Base-by-base conservation (phyloP, 2,329 filamentous ascomycete species). In the Claviceps spartinae region DNA sequence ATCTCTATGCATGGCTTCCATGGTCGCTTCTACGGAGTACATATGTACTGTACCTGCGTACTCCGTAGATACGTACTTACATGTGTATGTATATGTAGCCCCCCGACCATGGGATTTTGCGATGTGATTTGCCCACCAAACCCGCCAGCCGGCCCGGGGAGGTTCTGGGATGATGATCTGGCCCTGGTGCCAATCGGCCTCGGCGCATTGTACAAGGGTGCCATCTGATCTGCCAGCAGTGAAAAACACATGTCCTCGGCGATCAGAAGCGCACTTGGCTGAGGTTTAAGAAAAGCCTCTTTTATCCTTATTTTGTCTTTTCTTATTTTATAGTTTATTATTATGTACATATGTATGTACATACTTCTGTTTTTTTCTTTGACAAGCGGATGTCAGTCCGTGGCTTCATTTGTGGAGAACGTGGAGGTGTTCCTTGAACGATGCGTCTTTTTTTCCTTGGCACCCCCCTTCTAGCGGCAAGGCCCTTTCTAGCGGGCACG, bases 391-490 rank as follows among this genome's bases (percentile, higher is more conserved):
- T 11, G 30, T 11, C 9, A 30, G 26, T 30, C 26, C 9, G 14
- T 43, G 20, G 41, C 20, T 24, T 24, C 18, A 13, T 47, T 43
- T 26, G 51, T 55, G 52, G 54, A 52, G 40, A 42, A 50, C 43
- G 22, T 42, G 37, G 9, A 47, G 38, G 30, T 40, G 30, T 34
- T 34, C 30, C 14, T 22, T 44, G 38, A 41, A 53, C 43, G 41
- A 30, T 53, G 54, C 52, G 54, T 43, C 46, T 52, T 54, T 55
- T 55, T 49, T 41, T 43, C 49, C 18, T 49, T 34, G 18, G 11
- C 4, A 5, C 38, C 24, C 30, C 30, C 43, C 18, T 47, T 51
- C 41, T 51, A 24, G 47, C 42, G 41, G 41, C 38, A 20, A 24
- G 42, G 26, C 43, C 26, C 26, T 30, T 53, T 48, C 34, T 45